Conservation (phyloP, 768 basidiomycete genomes). For the Boletus reticuloceps region DNA sequence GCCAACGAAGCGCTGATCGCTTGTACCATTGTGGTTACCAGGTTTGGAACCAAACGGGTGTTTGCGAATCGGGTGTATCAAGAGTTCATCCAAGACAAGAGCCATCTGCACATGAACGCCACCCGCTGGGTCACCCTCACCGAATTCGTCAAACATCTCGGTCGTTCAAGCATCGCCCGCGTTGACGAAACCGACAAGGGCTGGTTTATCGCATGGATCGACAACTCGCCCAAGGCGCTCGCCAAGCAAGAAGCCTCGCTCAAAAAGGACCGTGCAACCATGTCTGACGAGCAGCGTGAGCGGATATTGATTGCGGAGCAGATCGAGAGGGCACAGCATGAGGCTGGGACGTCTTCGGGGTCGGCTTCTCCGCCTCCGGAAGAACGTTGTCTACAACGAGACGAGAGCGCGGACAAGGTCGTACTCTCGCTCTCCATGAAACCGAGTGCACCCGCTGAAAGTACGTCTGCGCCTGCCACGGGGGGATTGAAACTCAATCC, state of each 20-base stretch:
- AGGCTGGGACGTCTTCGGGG: slow-evolving; percentile 28
- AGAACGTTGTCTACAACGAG: slow-evolving; percentile 62
- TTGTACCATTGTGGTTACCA: slow-evolving; percentile 23
- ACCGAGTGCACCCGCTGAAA: slow-evolving; percentile 32
- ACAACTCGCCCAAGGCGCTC: slow-evolving; percentile 91
- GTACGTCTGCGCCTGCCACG: slow-evolving; percentile 31
- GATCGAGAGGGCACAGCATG: slow-evolving; percentile 80
- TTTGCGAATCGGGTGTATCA: slow-evolving; percentile 95
- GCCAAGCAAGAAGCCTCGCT: slow-evolving; percentile 83
- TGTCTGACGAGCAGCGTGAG: slow-evolving; percentile 94
- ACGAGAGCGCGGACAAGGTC: slow-evolving; percentile 70
- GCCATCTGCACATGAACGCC: slow-evolving; percentile 96
- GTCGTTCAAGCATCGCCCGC: slow-evolving; percentile 78
- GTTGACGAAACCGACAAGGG: slow-evolving; percentile 99
- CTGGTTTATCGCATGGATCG: slow-evolving; percentile 97
- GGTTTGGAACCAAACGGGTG: slow-evolving; percentile 93
- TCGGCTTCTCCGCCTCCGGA: slow-evolving; percentile 41
- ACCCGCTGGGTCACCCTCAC: slow-evolving; percentile 97
- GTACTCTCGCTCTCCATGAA: slow-evolving; percentile 71
- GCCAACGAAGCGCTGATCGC: not conserved
- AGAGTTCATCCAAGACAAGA: slow-evolving; percentile 93
- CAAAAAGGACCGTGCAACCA: slow-evolving; percentile 90
- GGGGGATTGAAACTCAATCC: slow-evolving; percentile 60
- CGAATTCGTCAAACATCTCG: slow-evolving; percentile 92
- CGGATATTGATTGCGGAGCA: slow-evolving; percentile 87